phyloP scores from a whole-genome alignment of 306 rosid genomes.

The Gleditsia sinensis region DNA sequence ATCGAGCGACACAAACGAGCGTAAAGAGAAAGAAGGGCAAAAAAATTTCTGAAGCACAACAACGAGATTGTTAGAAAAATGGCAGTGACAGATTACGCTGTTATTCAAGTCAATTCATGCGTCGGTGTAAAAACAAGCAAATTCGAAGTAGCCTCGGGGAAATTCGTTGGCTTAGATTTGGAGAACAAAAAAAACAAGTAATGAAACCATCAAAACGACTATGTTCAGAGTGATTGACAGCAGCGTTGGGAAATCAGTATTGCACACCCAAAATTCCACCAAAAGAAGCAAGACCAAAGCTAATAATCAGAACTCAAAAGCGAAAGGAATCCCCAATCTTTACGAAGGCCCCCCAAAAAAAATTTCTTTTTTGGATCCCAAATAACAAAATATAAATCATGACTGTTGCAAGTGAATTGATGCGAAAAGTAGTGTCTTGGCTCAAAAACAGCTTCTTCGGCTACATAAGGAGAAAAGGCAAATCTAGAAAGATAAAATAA shows the following conservation, averaged over 20 bases:
- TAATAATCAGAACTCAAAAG: not conserved
- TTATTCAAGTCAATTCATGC: conserved; percentile 11
- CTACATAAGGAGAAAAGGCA: conserved; percentile 28
- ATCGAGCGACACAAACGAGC: not conserved
- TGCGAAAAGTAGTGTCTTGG: conserved; percentile 38
- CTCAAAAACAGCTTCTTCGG: conserved; percentile 20
- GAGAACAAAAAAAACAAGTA: not conserved
- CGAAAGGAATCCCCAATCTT: not conserved
- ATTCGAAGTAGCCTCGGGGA: not conserved
- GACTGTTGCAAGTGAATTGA: not conserved
- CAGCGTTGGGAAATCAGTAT: not conserved
- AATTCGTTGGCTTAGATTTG: conserved; percentile 2
- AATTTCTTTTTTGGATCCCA: conserved; percentile 15
- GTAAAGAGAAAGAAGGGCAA: not conserved
- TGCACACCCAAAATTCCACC: not conserved
- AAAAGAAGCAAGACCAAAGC: not conserved
- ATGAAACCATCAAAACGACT: conserved; percentile 22
- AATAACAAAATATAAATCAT: conserved; percentile 1
- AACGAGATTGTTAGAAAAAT: not conserved
- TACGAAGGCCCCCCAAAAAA: not conserved
- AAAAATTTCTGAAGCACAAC: not conserved
- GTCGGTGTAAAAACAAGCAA: not conserved
- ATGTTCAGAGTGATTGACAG: not conserved
- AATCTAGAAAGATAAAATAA: conserved; percentile 35
- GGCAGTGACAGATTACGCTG: conserved; percentile 22